phyloP scores from a whole-genome alignment of 495 filamentous ascomycete species.

The Lophiotrema nucula region DNA sequence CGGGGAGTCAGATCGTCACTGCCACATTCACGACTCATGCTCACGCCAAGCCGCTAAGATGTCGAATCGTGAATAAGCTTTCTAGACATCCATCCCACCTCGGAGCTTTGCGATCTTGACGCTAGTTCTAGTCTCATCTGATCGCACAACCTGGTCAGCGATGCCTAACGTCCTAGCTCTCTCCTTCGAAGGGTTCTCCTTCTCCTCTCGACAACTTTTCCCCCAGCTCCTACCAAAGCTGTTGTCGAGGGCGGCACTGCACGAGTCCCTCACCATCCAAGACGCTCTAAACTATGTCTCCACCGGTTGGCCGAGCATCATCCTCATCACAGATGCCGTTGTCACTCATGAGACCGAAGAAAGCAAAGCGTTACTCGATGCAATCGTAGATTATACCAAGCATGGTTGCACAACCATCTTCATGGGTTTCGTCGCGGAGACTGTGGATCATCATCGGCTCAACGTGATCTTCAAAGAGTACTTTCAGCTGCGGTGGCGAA shows the following conservation, averaged over 20 bases:
- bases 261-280: slow-evolving; percentile 26
- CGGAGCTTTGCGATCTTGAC: background rate
- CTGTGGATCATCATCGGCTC: slow-evolving; percentile 2
- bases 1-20: slow-evolving; percentile 21
- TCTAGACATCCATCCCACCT: background rate
- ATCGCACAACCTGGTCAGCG: background rate
- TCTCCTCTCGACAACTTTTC: slow-evolving; percentile 30
- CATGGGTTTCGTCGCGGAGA: slow-evolving; percentile 25
- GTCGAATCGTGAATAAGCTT: background rate
- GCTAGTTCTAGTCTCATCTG: background rate
- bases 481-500: slow-evolving; percentile 26
- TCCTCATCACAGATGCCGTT: slow-evolving; percentile 26
- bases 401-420: slow-evolving; percentile 27
- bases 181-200: slow-evolving; percentile 32
- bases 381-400: slow-evolving; percentile 20
- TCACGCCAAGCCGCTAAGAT: slow-evolving; percentile 17
- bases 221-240: slow-evolving; percentile 27
- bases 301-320: slow-evolving; percentile 26
- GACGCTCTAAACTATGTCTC: slow-evolving; percentile 28
- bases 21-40: slow-evolving; percentile 22
- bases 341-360: slow-evolving; percentile 11
- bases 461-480: slow-evolving; percentile 14
- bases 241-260: slow-evolving; percentile 20
- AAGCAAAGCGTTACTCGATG: slow-evolving; percentile 13
- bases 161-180: slow-evolving; percentile 30